These are phyloP conservation scores for Moricandia arvensis DNA, from an alignment of 345 rosid genomes.

Conservation along the genomic window DNA sequence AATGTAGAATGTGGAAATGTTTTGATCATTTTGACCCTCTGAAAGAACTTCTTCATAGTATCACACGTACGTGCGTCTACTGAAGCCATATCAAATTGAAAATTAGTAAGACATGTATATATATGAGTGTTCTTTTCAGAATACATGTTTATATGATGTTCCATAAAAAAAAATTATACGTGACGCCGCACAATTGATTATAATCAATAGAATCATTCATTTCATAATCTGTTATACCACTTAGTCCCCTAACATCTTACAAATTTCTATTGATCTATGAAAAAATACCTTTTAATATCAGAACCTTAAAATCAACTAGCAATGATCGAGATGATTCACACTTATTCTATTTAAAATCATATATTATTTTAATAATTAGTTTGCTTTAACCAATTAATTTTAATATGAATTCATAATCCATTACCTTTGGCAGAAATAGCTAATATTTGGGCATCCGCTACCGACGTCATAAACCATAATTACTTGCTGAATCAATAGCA, in stretches of 20 bases:
- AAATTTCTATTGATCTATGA: not conserved
- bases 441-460: not conserved
- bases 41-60: not conserved
- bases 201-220: not conserved
- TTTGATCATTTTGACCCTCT: not conserved
- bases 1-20: not conserved
- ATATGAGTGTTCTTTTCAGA: not conserved
- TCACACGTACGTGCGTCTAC: constrained; percentile 18
- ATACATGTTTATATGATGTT: not conserved
- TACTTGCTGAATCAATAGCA: not conserved
- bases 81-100: not conserved
- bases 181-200: not conserved
- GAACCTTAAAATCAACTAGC: not conserved
- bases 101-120: not conserved
- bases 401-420: not conserved
- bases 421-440: not conserved
- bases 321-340: not conserved
- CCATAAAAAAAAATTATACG: not conserved
- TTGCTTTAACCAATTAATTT: not conserved
- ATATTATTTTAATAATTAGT: not conserved
- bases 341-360: not conserved
- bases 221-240: not conserved
- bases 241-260: not conserved
- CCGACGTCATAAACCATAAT: not conserved
- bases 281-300: not conserved